Base-by-base conservation (phyloP, 23 red algal genomes). In the Rhodosorus marinus region DNA sequence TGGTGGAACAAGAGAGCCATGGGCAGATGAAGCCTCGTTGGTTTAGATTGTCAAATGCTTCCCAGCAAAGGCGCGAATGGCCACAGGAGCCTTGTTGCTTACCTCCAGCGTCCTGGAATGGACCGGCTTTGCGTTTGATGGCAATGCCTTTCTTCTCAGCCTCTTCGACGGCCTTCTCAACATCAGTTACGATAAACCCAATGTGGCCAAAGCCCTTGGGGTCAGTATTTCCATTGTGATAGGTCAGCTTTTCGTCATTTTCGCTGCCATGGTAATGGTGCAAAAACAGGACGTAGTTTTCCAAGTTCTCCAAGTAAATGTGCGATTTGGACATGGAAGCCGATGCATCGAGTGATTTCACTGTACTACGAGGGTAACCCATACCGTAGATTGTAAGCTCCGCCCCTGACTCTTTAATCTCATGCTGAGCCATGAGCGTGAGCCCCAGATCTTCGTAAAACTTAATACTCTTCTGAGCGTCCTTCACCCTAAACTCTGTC, bases 381-480 rank as follows among this genome's bases (percentile, higher is more conserved):
- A n/a, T n/a, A n/a, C n/a, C 48, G 59, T 26, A 75, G 14, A n/a
- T 35, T 65, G 43, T 51, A 60, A 43, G 64, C 29, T 11, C 59
- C 58, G 50, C 22, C 17, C 6, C 32, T 55, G 15, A 52, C 60
- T 8, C 24, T 28, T 35, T 57, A 48, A 7, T 24, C 25, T 66
- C 79, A 54, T 80, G 45, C 31, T 61, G 28, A 6, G 70, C 62
- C 32, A 94, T 36, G 30, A 60, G 60, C 17, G 28, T 46, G 53
- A 94, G 55, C 36, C 87, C 87, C 27, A 94, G 70, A 7, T 56
- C 38, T 42, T 49, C 49, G 67, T 83, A 94, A 43, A 83, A 94
- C 38, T 36, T 40, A 20, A 73, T 33, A 43, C 73, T 64, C 45
- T 47, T 42, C 6, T 40, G 40, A 14, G 77, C 52, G 63, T 94